Percentiles rank a stretch among this genome's conserved stretches.
These are phyloP conservation scores for Cyberlindnera nakhonratchasimensis DNA, from an alignment of 805 yeast species.

Conservation along the genomic window DNA sequence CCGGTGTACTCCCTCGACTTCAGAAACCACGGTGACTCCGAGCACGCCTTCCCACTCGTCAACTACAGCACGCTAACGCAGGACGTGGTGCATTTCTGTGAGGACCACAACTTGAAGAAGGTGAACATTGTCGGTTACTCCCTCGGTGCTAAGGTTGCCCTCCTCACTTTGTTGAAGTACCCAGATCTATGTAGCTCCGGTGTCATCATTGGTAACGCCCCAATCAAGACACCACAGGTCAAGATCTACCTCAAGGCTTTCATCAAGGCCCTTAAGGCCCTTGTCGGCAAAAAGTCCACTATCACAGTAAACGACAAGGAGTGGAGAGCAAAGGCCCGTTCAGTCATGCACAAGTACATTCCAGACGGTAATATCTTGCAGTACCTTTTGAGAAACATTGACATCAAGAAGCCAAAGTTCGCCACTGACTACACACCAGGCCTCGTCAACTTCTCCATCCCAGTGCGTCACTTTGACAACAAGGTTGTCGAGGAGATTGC, in stretches of 20 bases:
- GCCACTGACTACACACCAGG: constrained; percentile 27
- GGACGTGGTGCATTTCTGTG: constrained; percentile 38
- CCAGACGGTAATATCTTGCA: constrained; percentile 28
- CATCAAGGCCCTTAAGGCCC: constrained; percentile 38
- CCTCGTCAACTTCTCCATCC: constrained; percentile 29
- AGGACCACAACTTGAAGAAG: constrained; percentile 29
- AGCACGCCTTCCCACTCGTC: constrained; percentile 39
- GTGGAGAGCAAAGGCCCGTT: constrained; percentile 28
- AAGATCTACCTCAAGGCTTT: constrained; percentile 33
- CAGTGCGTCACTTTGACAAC: constrained; percentile 27
- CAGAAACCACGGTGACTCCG: constrained; percentile 47
- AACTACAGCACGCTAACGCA: constrained; percentile 38
- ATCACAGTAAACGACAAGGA: constrained; percentile 25
- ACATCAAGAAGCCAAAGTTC: constrained; percentile 24
- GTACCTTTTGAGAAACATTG: constrained; percentile 38
- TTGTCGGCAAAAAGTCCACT: constrained; percentile 31
- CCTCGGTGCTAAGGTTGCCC: constrained; percentile 51
- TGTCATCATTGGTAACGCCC: constrained; percentile 47
- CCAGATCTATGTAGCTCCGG: constrained; percentile 38
- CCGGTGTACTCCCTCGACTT: constrained; percentile 42
- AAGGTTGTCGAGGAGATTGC: constrained; percentile 27
- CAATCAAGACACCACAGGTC: constrained; percentile 31
- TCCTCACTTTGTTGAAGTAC: constrained; percentile 38
- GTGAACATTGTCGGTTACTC: constrained; percentile 43
- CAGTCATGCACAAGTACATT: constrained; percentile 20